Evolutionary conservation across 2,329 filamentous ascomycete genomes (phyloP), one percentile per base, ranked within the genome.

Genomic region (Fusarium phyllophilum): DNA sequence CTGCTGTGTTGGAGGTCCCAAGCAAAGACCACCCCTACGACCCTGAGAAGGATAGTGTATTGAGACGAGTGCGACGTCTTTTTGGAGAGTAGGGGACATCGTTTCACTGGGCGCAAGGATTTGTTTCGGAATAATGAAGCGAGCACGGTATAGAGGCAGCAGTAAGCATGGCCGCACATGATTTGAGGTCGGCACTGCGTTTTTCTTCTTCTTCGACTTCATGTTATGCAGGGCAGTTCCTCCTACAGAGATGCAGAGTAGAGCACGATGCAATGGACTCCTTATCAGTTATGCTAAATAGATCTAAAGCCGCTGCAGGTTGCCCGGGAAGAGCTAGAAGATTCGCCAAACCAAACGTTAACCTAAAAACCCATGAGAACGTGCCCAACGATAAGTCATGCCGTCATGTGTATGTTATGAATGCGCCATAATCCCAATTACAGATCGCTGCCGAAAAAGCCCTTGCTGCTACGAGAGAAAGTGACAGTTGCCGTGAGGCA

Each of bases 1-100:
- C 96, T n/a, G 92, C 95, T 29, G 89, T 99, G 62, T 90, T 99
- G 66, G 96, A 99, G 84, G 98, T 99, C 70, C 96, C 96, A 31
- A 97, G 94, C 85, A 99, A 99, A 88, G 96, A 99, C 83, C 96
- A 99, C 82, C 96, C 96, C 5, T 99, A 99, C 81, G 96, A 99
- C 79, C 96, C 96, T 0, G 96, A 99, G 85, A 99, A 99, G 87
- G 96, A 99, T 83, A 98, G 96, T 81, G 96, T 99, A 48, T 83
- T 99, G 84, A 93, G 95, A 85, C 89, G 96, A 76, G 96, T 99
- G 51, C 86, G 88, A 70, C 86, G 88, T 67, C 75, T 90, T 64
- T 92, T 92, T 84, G 90, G 90, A 77, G 90, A 95, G 85, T 95
- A 89, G 81, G 46, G 33, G 36, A 36, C 14, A 26, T 22, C 13